Conservation (phyloP, 768 basidiomycete species). For the Pulveroboletus sp. region DNA sequence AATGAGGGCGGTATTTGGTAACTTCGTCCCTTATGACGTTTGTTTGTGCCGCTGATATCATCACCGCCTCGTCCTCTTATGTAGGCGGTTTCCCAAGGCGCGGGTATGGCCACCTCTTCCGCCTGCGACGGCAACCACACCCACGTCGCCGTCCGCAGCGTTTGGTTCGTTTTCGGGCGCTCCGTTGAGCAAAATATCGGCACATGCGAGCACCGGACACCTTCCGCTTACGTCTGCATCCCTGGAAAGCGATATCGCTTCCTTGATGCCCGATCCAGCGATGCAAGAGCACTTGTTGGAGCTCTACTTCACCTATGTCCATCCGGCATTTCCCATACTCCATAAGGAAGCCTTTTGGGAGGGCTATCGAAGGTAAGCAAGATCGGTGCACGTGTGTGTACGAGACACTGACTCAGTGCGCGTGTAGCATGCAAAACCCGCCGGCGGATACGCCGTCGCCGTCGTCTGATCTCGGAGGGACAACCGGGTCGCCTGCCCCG, state of each 20-base stretch:
- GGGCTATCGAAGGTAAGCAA: slow-evolving; percentile 45
- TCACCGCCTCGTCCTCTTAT: not conserved
- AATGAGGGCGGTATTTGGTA: slow-evolving; percentile 78
- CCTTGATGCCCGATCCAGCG: slow-evolving; percentile 51
- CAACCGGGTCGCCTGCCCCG: slow-evolving; percentile 31
- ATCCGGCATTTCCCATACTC: slow-evolving; percentile 73
- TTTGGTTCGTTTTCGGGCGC: slow-evolving; percentile 1
- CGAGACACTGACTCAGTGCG: not conserved
- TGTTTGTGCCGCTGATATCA: slow-evolving; percentile 17
- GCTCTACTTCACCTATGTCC: slow-evolving; percentile 81
- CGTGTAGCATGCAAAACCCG: slow-evolving; percentile 24
- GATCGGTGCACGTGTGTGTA: not conserved
- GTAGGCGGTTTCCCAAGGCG: slow-evolving; percentile 84
- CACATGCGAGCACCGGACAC: slow-evolving; percentile 5
- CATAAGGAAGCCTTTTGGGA: slow-evolving; percentile 70
- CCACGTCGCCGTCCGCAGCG: slow-evolving; percentile 12
- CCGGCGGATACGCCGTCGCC: slow-evolving; percentile 33
- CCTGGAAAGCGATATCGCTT: slow-evolving; percentile 37
- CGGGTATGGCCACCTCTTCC: slow-evolving; percentile 81
- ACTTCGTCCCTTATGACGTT: slow-evolving; percentile 18
- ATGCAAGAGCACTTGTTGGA: slow-evolving; percentile 69
- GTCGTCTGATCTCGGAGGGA: slow-evolving; percentile 17
- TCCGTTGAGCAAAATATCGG: slow-evolving; percentile 5
- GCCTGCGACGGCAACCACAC: slow-evolving; percentile 23
- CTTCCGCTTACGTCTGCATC: slow-evolving; percentile 23